Percentiles rank a stretch among this genome's conserved stretches.
Conservation (phyloP, 768 basidiomycete genomes). For the Amanita subjunquillea region DNA sequence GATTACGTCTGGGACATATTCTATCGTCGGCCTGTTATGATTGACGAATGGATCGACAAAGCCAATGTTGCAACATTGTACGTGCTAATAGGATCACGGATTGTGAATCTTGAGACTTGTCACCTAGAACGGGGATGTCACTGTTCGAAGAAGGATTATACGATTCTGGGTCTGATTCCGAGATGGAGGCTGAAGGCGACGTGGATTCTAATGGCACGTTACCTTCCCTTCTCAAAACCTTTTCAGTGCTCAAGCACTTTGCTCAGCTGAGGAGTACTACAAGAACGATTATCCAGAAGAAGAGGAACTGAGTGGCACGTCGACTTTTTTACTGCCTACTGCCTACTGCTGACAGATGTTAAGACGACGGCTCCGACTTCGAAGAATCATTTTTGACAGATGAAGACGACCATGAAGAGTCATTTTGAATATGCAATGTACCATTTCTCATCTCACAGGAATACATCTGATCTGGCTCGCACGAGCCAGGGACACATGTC, state of each 20-base stretch:
- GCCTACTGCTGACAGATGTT: slow-evolving; percentile 3
- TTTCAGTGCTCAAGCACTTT: neutral
- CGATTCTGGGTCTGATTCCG: slow-evolving; percentile 55
- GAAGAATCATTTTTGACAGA: slow-evolving; percentile 26
- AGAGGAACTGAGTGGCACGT: slow-evolving; percentile 40
- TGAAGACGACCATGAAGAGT: slow-evolving; percentile 16
- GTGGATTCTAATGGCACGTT: slow-evolving; percentile 73
- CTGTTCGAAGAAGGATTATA: slow-evolving; percentile 40
- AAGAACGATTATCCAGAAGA: slow-evolving; percentile 83
- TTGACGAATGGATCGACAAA: slow-evolving; percentile 49
- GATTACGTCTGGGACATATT: slow-evolving; percentile 86
- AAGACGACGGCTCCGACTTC: slow-evolving; percentile 46
- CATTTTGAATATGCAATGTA: slow-evolving; percentile 1
- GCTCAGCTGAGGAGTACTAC: slow-evolving; percentile 69
- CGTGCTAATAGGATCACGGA: slow-evolving; percentile 12
- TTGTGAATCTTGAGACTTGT: neutral
- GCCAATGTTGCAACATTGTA: slow-evolving; percentile 58
- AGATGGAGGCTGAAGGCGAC: slow-evolving; percentile 66
- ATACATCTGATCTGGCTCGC: neutral
- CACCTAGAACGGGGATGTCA: slow-evolving; percentile 53
- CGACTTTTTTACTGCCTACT: slow-evolving; percentile 12
- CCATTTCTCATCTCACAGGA: neutral
- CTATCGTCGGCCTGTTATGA: slow-evolving; percentile 54
- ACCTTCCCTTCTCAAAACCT: neutral
- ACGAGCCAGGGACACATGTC: slow-evolving; percentile 15